Base-by-base conservation (phyloP, 1,284 basidiomycete genomes). In the Violaceomyces palustris region DNA sequence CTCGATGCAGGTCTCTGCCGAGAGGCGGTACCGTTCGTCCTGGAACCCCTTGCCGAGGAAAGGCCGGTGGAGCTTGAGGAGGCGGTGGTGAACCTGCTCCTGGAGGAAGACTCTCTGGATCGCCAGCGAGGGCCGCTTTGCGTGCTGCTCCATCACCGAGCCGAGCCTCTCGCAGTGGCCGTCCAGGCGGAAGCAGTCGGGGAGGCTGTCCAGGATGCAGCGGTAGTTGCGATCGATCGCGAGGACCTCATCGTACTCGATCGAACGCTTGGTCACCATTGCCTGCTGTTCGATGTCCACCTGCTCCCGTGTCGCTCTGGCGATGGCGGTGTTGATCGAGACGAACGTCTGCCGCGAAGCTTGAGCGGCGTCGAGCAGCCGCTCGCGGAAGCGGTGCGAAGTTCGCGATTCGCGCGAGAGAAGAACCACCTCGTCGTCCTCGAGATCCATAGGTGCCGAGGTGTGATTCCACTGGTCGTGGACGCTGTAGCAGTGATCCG, bases 51-150 rank as follows among this genome's bases (percentile, higher is more conserved):
- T 45, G 24, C 55, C 60, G 49, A 67, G 52, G 31, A 55, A 58
- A 31, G 52, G 50, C 9, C 65, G 61, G 34, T 67, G 62, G 18
- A 67, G 42, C 42, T 59, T 59, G 42, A 67, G 55, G 11, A 67
- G 41, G 5, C 60, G 59, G 24, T 67, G 63, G 35, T 67, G 56
- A 11, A 67, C 57, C 22, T 48, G 41, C 29, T 61, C 62, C 30
- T 65, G 55, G 15, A 67, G 47, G 17, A 63, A 40, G 11, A 56
- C 54, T 7, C 65, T 46, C 40, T 67, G 65, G 19, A 63, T 28
- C 3, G 61, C 58, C 7, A 67, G 42, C 34, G 65, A 67, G 6
- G 65, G 65, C 25, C 62, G 46, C 35, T 62, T 49, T 18, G 45
- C 48, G 36, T 67, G 65, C 27, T 58, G 33, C 12, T 43, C 47